Evolutionary conservation across 208 protist genomes (phyloP), one percentile per base, ranked within the genome.

Genomic region (Leishmania lainsoni): DNA sequence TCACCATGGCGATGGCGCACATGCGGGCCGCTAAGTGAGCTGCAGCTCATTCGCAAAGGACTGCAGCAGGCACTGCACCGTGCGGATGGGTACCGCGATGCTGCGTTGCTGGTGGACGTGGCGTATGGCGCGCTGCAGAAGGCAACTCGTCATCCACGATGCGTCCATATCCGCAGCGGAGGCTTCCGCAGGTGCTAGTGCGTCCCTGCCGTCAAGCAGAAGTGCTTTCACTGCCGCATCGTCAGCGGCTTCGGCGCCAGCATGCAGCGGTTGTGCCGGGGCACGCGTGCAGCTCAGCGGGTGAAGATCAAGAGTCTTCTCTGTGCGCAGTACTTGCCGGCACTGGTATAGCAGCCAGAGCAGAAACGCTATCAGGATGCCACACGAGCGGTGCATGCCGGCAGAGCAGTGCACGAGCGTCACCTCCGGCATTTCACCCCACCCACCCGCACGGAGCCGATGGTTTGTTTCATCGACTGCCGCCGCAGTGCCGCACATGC

Each of bases 381-480:
- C 91, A 76, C 88, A 92, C 0, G 91, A 95, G n/a, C 93, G 91
- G 68, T 96, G 93, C 91, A 94, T 96, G 42, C 93, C 93, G n/a
- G 93, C 93, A 45, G 88, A 93, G 84, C 93, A 96, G 83, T 96
- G 93, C 54, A 96, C 80, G 16, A 96, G 78, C 68, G 68, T 49
- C 10, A 80, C 82, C 80, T 81, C 74, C 42, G 14, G 35, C 61
- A 56, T 51, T 29, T 71, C 83, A 10, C 39, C 9, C 58, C 48
- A 58, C 35, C 52, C 3, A 49, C 17, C 75, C 58, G 51, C 70
- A 32, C 17, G 12, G 32, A 26, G 16, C 61, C 5, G 12, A 35
- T 42, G 51, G 26, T 5, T 32, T 26, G 45, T 79, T 9, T 10
- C 3, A 26, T 54, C 10, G 26, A 49, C 70, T 45, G 76, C 35